Conservation (phyloP, 2,329 filamentous ascomycete species). For the Aspergillus unguis region DNA sequence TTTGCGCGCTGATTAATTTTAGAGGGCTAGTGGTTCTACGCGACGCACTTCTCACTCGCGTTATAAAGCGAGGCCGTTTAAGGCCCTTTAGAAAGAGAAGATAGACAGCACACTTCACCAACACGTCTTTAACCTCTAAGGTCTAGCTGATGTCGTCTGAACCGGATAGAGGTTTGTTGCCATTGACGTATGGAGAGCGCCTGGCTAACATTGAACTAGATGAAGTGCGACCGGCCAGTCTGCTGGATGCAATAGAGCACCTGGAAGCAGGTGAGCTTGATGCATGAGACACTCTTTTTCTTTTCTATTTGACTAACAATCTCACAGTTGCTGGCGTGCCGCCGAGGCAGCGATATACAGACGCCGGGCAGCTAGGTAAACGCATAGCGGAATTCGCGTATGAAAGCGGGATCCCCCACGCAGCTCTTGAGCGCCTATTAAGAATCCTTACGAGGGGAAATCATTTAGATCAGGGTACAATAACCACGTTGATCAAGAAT, state of each 20-base stretch:
- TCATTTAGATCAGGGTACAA: slow-evolving; percentile 71
- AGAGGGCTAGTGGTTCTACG: background rate
- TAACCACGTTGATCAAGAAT: slow-evolving; percentile 66
- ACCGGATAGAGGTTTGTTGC: slow-evolving; percentile 17
- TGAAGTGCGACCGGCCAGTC: slow-evolving; percentile 20
- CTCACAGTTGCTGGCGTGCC: slow-evolving; percentile 44
- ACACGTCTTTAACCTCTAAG: too few relatives aligned
- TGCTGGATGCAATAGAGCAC: slow-evolving; percentile 36
- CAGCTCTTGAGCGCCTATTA: slow-evolving; percentile 61
- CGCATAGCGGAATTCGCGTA: slow-evolving; percentile 62
- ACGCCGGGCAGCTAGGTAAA: slow-evolving; percentile 63
- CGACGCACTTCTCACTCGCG: slow-evolving; percentile 8
- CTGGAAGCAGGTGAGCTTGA: slow-evolving; percentile 35
- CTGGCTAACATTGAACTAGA: slow-evolving; percentile 10
- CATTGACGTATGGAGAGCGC: background rate
- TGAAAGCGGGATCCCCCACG: slow-evolving; percentile 62
- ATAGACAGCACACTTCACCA: too few relatives aligned
- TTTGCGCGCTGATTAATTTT: background rate
- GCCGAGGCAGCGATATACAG: slow-evolving; percentile 62
- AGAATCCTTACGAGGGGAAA: slow-evolving; percentile 64
- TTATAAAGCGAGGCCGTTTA: background rate
- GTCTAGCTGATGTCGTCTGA: slow-evolving; percentile 19
- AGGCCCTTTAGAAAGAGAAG: background rate
- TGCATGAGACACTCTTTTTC: too few relatives aligned
- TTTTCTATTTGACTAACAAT: background rate